Base-by-base conservation (phyloP, 192 early-diverging fungal species). In the Coemansia pectinata region DNA sequence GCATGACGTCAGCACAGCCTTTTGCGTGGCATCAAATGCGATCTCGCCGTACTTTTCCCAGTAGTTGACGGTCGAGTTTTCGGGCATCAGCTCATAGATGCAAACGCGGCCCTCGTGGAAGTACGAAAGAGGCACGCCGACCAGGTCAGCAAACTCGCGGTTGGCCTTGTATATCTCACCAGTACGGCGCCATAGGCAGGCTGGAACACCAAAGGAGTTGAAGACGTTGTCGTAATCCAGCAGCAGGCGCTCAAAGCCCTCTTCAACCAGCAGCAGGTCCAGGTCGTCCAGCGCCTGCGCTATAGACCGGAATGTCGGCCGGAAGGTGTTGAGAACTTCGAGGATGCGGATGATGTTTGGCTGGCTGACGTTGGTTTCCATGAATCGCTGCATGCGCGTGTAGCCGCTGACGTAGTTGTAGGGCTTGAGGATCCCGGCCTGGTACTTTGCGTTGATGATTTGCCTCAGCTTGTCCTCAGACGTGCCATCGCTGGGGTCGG, bases 41-140 rank as follows among this genome's bases (percentile, higher is more conserved):
- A 98, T 97, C 62, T 95, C 95, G 25, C 96, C 95, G 70, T 98
- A 98, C 86, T 96, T 98, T 80, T 97, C 95, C 95, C 94, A 98
- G 73, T 98, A 98, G 86, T 98, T 98, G 39, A 98, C 95, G 5
- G 94, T 93, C 25, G 90, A 93, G 69, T 93, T 91, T 76, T 98
- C 96, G 6, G 90, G 88, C 93, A 98, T 95, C 48, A 94, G 67
- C 76, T 91, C 85, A 61, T 88, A 90, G 76, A 90, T 88, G 71
- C 87, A 86, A 41, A 86, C 66, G 40, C 72, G 72, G 62, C 91
- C 91, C 42, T 96, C 94, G 44, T 89, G 87, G 12, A 98, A 83
- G 72, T 88, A 85, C 36, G 94, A 93, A 59, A 95, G 85, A 8
- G 93, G 90, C 23, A 98, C 86, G 47, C 91, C 90, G 8, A 96